phyloP scores from a whole-genome alignment of 176 grass and related monocot species.

The Cenchrus purpureus region DNA sequence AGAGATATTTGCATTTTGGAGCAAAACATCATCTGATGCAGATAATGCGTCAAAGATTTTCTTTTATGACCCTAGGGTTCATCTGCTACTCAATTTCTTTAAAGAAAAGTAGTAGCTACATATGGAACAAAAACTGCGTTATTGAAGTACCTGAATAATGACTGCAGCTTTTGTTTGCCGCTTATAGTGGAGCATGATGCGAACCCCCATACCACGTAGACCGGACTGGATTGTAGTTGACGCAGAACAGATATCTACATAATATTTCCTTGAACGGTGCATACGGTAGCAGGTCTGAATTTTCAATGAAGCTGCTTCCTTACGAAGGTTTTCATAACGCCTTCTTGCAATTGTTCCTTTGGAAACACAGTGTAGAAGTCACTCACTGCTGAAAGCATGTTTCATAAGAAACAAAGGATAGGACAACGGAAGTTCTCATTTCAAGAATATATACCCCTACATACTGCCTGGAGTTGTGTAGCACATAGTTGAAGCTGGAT shows the following conservation, averaged over 20 bases:
- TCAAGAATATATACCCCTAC: conserved; percentile 75
- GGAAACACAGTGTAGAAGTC: conserved; percentile 35
- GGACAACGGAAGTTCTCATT: neutral
- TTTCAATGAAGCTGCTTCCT: conserved; percentile 71
- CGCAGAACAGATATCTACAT: conserved; percentile 52
- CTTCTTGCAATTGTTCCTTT: conserved; percentile 76
- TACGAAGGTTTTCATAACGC: conserved; percentile 68
- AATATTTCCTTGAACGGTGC: conserved; percentile 65
- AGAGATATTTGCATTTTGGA: neutral
- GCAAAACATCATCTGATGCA: neutral
- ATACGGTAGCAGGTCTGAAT: conserved; percentile 74
- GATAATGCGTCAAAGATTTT: neutral
- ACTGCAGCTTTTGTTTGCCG: conserved; percentile 73
- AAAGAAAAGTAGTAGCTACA: neutral
- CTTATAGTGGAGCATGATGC: conserved; percentile 55
- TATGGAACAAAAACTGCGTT: conserved; percentile 19
- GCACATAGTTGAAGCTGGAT: conserved; percentile 59
- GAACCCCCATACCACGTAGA: conserved; percentile 80
- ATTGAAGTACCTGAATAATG: conserved; percentile 77
- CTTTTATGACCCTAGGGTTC: neutral
- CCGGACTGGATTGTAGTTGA: conserved; percentile 73
- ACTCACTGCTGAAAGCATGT: conserved; percentile 19
- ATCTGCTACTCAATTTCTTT: neutral
- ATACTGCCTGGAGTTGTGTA: conserved; percentile 66
- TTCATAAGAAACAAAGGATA: neutral